Base-by-base conservation (phyloP, 2,329 filamentous ascomycete genomes). In the Graphium sp. region DNA sequence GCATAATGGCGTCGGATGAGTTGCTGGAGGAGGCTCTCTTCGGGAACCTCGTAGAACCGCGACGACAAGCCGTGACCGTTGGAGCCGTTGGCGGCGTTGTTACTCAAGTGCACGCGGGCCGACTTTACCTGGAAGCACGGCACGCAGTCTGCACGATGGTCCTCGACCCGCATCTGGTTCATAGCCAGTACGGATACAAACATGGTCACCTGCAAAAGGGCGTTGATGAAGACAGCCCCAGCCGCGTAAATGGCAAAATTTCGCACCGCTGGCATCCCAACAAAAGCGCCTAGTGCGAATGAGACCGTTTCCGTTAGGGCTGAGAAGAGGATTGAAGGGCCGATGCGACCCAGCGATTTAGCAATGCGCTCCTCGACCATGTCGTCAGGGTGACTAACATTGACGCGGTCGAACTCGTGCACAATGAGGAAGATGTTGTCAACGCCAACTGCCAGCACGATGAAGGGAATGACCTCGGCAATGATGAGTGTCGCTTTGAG, bases 371-470 rank as follows among this genome's bases (percentile, higher is more conserved):
- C 74, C 39, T 92, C 79, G 3, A 98, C 76, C 48, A 78, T 67
- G 36, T 85, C 78, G 43, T 95, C 85, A 0, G 85, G 83, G 43
- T 93, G 80, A 48, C 78, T 92, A 40, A 84, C 57, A 43, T 98
- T 98, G 46, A 94, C 80, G 18, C 89, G 70, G 47, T 98, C 89
- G 34, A 98, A 92, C 51, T 98, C 89, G 51, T 98, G 89, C 1
- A 98, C 89, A 34, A 98, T 93, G 32, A 98, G 60, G 56, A 98
- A 98, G 42, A 98, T 95, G 46, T 98, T 98, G 62, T 98, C 89
- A 3, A 98, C 91, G 25, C 89, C 89, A 17, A 98, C 85, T 9
- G 89, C 89, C 13, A 98, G 59, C 7, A 98, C 87, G 37, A 98
- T 75, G 52, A 98, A 98, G 0, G 89, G 89, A 38, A 98, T 98